These are phyloP conservation scores for Melaleuca quinquenervia DNA, from an alignment of 345 rosid genomes.

Conservation along the genomic window DNA sequence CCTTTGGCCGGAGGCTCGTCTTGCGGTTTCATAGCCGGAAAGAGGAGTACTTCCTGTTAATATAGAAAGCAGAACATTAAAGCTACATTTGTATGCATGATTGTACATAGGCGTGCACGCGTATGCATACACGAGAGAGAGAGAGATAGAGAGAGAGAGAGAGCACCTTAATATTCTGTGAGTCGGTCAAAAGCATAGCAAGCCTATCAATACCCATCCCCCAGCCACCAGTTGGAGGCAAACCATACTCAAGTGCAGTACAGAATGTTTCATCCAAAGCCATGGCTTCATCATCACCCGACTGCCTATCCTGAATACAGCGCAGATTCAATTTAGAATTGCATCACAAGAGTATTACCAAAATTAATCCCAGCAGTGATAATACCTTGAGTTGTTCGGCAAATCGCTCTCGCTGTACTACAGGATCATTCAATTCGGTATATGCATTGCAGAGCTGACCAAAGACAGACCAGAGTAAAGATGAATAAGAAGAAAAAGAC, in stretches of 20 bases:
- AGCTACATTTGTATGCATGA: not conserved
- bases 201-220: conserved; percentile 89
- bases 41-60: conserved; percentile 83
- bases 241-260: conserved; percentile 72
- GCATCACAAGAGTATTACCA: not conserved
- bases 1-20: conserved; percentile 67
- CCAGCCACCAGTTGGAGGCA: conserved; percentile 98
- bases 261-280: conserved; percentile 92
- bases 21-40: conserved; percentile 99
- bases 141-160: not conserved
- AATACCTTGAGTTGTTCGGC: conserved; percentile 89
- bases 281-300: conserved; percentile 99
- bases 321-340: not conserved
- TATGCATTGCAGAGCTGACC: conserved; percentile 84
- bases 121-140: not conserved
- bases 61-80: not conserved
- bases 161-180: conserved; percentile 86
- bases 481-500: not conserved
- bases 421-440: conserved; percentile 95
- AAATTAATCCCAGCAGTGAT: not conserved
- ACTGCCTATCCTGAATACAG: conserved; percentile 59
- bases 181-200: conserved; percentile 82
- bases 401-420: conserved; percentile 87
- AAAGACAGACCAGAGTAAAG: not conserved
- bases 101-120: too few species aligned